These are phyloP conservation scores for Albizia julibrissin DNA, from an alignment of 306 rosid species.

Conservation along the genomic window DNA sequence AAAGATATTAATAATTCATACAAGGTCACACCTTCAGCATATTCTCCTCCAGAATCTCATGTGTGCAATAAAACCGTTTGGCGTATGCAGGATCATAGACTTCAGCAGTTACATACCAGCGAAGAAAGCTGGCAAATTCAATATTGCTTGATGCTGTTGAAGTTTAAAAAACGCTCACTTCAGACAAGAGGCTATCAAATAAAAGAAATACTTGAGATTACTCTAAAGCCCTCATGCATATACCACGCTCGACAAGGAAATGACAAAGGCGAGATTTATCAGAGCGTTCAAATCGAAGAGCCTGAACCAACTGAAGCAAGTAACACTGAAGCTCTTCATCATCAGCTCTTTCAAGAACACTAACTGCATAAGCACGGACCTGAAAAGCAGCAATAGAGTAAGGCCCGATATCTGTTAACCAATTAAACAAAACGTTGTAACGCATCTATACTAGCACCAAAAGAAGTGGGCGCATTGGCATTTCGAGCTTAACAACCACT, in stretches of 20 bases:
- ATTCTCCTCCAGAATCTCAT: constrained; percentile 91
- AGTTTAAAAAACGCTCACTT: constrained; percentile 35
- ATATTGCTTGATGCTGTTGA: constrained; percentile 81
- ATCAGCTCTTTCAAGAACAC: constrained; percentile 98
- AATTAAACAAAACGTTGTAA: background rate
- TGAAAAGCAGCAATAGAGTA: constrained; percentile 37
- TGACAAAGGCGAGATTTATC: constrained; percentile 92
- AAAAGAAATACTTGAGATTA: constrained; percentile 37
- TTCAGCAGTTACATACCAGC: constrained; percentile 98
- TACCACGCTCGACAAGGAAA: constrained; percentile 93
- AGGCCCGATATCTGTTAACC: constrained; percentile 17
- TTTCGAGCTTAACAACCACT: background rate
- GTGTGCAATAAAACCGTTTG: constrained; percentile 87
- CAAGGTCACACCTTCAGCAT: constrained; percentile 83
- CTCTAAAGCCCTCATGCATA: constrained; percentile 37
- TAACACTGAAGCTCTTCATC: constrained; percentile 97
- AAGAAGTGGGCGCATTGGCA: background rate
- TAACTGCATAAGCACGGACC: constrained; percentile 99
- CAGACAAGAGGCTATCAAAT: constrained; percentile 40
- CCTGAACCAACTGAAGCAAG: constrained; percentile 97
- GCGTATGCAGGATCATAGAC: constrained; percentile 95
- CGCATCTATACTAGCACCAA: constrained; percentile 19
- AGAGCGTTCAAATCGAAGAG: constrained; percentile 96
- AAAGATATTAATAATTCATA: constrained; percentile 22
- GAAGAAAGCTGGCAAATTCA: constrained; percentile 98